These are phyloP conservation scores for Ophiostoma ips DNA, from an alignment of 2,329 filamentous ascomycete genomes.

Conservation along the genomic window DNA sequence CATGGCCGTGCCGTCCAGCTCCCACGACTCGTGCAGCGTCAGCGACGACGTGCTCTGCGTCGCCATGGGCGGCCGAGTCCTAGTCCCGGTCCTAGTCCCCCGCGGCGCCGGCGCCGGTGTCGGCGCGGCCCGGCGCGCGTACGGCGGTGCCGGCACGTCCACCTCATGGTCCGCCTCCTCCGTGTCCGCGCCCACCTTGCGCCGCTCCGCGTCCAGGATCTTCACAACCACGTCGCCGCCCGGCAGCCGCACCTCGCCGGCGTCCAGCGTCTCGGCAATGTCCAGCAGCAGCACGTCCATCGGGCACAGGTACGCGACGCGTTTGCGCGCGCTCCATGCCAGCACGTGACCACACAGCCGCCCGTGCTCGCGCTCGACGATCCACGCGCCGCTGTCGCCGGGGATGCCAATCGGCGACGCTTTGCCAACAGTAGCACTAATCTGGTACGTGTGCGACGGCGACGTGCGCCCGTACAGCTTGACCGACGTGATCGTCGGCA, in stretches of 20 bases:
- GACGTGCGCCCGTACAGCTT: conserved; percentile 76
- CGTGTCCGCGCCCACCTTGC: not conserved
- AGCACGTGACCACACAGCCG: conserved; percentile 80
- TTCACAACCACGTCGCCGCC: conserved; percentile 35
- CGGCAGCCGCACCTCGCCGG: conserved; percentile 56
- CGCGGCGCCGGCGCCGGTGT: no score
- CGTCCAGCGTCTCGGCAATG: conserved; percentile 65
- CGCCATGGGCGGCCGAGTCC: not conserved
- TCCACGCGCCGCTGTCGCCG: conserved; percentile 87
- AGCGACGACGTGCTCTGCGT: conserved; percentile 4
- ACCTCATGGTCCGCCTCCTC: not conserved
- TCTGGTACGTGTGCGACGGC: conserved; percentile 58
- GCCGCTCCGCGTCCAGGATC: conserved; percentile 12
- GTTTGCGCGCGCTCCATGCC: conserved; percentile 69
- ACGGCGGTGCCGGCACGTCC: no score
- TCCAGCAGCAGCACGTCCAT: conserved; percentile 86
- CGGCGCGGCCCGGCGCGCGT: no score
- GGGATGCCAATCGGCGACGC: conserved; percentile 49
- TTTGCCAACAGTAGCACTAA: conserved; percentile 20
- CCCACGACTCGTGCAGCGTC: conserved; percentile 5
- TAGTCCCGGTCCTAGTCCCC: no score
- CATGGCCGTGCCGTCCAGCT: not conserved
- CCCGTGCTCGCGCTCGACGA: conserved; percentile 67
- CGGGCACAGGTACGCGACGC: conserved; percentile 80
- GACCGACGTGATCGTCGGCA: conserved; percentile 65